These are phyloP conservation scores for Parietichytrium sp. DNA, from an alignment of 108 stramenopile species.

Conservation along the genomic window DNA sequence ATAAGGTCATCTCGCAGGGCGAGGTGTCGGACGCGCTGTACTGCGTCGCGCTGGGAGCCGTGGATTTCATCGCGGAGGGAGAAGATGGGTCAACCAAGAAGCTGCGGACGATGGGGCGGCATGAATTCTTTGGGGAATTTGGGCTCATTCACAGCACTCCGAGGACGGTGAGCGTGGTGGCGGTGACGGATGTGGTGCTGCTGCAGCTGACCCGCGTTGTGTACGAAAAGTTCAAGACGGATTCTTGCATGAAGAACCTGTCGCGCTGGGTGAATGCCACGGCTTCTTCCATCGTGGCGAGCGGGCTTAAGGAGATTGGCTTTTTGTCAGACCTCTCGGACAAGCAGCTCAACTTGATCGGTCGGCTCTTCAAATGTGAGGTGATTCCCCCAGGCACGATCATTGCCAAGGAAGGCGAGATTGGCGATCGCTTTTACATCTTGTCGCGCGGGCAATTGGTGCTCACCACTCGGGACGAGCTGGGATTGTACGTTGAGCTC, in stretches of 20 bases:
- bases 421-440: conserved; percentile 26
- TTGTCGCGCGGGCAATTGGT: background rate
- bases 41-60: conserved; percentile 15
- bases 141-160: conserved; percentile 16
- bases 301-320: conserved; percentile 24
- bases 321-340: conserved; percentile 19
- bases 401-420: conserved; percentile 10
- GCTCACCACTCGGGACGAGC: conserved; percentile 36
- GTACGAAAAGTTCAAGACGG: conserved; percentile 10
- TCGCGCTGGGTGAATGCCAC: conserved; percentile 38
- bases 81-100: conserved; percentile 20
- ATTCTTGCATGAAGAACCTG: conserved; percentile 12
- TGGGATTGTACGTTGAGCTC: background rate
- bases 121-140: conserved; percentile 32
- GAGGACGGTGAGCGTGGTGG: background rate
- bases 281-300: conserved; percentile 20
- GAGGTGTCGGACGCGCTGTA: conserved; percentile 15
- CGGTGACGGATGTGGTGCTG: conserved; percentile 12
- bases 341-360: conserved; percentile 23
- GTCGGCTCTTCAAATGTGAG: conserved; percentile 12
- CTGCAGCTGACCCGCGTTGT: conserved; percentile 4
- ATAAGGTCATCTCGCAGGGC: conserved; percentile 4
- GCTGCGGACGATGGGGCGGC: background rate
- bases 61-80: conserved; percentile 31
- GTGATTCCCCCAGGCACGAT: conserved; percentile 14